Evolutionary conservation across 139 green algal genomes (phyloP), one percentile per base, ranked within the genome.

Genomic region (Pseudopediastrum boryanum): DNA sequence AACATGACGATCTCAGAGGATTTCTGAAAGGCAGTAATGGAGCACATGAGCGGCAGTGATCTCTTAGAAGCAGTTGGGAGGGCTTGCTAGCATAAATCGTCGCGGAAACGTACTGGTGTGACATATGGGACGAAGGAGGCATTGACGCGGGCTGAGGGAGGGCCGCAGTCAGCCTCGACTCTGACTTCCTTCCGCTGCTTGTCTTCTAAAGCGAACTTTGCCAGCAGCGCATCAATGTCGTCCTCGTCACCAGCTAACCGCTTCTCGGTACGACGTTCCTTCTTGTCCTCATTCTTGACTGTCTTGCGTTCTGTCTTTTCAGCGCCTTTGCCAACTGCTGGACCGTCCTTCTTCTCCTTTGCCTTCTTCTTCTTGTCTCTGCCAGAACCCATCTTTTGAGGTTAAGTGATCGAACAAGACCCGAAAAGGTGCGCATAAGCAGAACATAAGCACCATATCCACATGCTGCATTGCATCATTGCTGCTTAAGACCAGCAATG

Each of bases 281-380:
- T 86, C 61, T 93, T 94, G 16, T 51, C 75, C 63, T 92, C 83
- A 39, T 97, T 97, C 39, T 92, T 91, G 23, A 87, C 79, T 21
- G 94, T 98, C 69, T 96, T 97, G 7, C 63, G 43, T 46, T 90
- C 89, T 3, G 94, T 98, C 80, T 99, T 99, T 4, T 85, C 77
- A 3, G 79, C 72, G 29, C 94, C 95, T 51, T 77, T 74, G n/a
- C 87, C 92, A 13, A 80, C 71, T 19, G 54, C 35, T 9, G 68
- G 50, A 3, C 48, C 67, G 16, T 65, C 84, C 44, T 89, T 90
- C 29, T 88, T 93, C 6, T 91, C 87, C 69, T 94, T 97, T 0
- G 80, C 74, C 74, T 96, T 97, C 80, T 97, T 97, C 0, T 92
- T 85, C 83, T 98, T 98, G 66, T 97, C 92, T 2, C 93, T 73